Conservation (phyloP, 2,329 filamentous ascomycete species). For the Aspergillus candidus region DNA sequence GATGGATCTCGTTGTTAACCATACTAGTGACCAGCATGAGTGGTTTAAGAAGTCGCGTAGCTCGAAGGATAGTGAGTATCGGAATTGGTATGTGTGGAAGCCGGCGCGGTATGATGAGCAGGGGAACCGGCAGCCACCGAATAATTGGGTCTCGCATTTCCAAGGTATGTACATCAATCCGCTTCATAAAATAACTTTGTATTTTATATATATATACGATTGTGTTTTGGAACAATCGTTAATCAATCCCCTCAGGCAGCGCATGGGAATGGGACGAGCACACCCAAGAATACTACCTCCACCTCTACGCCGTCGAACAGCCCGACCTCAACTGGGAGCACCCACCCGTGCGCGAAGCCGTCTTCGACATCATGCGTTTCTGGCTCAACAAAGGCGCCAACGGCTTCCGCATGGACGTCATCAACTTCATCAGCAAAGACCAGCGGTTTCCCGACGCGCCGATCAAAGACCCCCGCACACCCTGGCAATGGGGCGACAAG, state of each 20-base stretch:
- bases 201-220: not conserved
- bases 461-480: constrained; percentile 19
- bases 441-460: constrained; percentile 47
- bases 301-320: constrained; percentile 68
- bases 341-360: constrained; percentile 58
- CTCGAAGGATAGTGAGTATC: constrained; percentile 56
- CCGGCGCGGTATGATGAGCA: constrained; percentile 49
- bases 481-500: constrained; percentile 31
- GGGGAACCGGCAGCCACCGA: constrained; percentile 62
- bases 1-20: constrained; percentile 71
- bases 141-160: constrained; percentile 54
- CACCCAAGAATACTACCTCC: constrained; percentile 71
- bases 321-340: constrained; percentile 87
- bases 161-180: constrained; percentile 21
- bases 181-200: too few relatives aligned
- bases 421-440: constrained; percentile 66
- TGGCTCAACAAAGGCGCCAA: constrained; percentile 71
- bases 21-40: constrained; percentile 64
- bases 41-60: constrained; percentile 65
- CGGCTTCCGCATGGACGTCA: constrained; percentile 69
- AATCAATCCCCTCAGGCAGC: constrained; percentile 20
- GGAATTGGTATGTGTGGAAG: constrained; percentile 62
- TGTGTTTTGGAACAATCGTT: too few relatives aligned
- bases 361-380: constrained; percentile 69
- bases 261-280: constrained; percentile 58